These are phyloP conservation scores for Trypanosoma caninum DNA, from an alignment of 208 protist genomes.

Conservation along the genomic window DNA sequence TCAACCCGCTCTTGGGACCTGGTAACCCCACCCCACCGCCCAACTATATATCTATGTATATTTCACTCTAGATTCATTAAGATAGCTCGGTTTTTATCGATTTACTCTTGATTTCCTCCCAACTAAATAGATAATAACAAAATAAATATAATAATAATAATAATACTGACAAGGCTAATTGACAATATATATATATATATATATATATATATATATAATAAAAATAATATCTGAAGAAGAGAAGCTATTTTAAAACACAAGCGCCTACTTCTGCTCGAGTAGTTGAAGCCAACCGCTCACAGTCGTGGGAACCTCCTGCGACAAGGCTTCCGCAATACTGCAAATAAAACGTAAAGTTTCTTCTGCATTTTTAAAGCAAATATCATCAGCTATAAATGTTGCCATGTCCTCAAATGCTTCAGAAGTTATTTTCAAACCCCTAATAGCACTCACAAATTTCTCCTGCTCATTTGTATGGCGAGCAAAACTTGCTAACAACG, in stretches of 20 bases:
- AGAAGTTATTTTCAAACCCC: conserved; percentile 21
- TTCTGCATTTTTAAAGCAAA: conserved; percentile 24
- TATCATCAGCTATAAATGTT: conserved; percentile 32
- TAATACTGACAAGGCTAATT: not conserved
- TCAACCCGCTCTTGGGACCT: no score
- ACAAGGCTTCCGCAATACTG: conserved; percentile 27
- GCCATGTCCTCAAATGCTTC: conserved; percentile 33
- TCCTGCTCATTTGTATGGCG: conserved; percentile 24
- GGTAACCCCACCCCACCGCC: no score
- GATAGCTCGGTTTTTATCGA: no score
- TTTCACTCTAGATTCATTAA: no score
- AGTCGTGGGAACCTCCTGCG: conserved; percentile 34
- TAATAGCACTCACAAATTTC: conserved; percentile 23
- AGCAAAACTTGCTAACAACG: conserved; percentile 15
- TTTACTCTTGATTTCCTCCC: no score
- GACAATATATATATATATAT: no score
- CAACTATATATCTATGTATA: no score
- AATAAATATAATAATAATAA: no score
- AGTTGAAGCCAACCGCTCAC: conserved; percentile 64
- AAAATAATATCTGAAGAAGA: conserved; percentile 10
- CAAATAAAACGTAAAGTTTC: conserved; percentile 43
- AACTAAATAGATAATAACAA: no score
- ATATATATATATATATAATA: no score
- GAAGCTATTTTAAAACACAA: not conserved
- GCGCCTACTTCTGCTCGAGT: conserved; percentile 14